Conservation (phyloP, 2,329 filamentous ascomycete genomes). For the Aspergillus japonicus region DNA sequence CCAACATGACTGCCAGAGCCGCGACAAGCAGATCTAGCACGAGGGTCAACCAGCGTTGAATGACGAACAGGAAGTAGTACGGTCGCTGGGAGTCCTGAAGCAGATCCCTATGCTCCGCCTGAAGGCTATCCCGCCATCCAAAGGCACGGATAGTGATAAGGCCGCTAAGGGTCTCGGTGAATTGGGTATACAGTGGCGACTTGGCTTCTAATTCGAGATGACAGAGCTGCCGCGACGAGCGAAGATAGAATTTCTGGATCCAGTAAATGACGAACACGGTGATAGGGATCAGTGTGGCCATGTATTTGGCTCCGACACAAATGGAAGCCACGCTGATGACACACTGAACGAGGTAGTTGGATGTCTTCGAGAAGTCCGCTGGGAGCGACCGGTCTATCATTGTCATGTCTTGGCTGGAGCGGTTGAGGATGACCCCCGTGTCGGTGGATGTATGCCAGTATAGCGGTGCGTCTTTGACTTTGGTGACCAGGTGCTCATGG, state of each 20-base stretch:
- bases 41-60: background rate
- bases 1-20: background rate
- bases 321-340: background rate
- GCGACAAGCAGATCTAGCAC: background rate
- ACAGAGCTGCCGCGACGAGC: background rate
- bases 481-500: conserved; percentile 25
- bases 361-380: background rate
- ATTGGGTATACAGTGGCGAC: background rate
- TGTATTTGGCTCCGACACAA: background rate
- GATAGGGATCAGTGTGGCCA: background rate
- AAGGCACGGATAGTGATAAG: background rate
- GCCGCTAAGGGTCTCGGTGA: background rate
- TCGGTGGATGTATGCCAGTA: background rate
- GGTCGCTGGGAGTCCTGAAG: background rate
- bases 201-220: background rate
- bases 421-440: background rate
- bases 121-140: background rate
- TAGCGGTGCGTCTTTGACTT: conserved; percentile 49
- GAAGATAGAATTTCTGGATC: conserved; percentile 1
- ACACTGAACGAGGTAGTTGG: background rate
- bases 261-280: background rate
- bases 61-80: background rate
- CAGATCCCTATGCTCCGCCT: background rate
- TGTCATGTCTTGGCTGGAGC: conserved; percentile 4
- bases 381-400: conserved; percentile 2